A percentile compares a stretch with the other conserved stretches of the same genome.
These are phyloP conservation scores for Colletotrichum australisinense DNA, from an alignment of 2,329 filamentous ascomycete species.

Conservation along the genomic window DNA sequence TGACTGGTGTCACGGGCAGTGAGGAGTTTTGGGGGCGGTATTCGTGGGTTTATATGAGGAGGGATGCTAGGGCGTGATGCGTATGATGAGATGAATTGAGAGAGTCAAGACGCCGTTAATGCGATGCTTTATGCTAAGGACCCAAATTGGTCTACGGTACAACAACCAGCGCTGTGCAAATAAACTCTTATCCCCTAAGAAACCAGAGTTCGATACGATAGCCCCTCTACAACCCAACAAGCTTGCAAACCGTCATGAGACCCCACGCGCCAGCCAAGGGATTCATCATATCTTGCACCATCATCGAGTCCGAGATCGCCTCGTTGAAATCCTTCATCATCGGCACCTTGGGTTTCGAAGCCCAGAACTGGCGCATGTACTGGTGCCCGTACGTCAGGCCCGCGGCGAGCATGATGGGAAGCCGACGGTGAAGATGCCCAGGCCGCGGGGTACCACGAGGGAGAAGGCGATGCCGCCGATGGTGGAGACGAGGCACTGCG, in stretches of 20 bases:
- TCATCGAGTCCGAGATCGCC: conserved; percentile 41
- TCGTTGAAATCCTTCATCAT: conserved; percentile 44
- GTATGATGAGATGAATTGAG: not conserved
- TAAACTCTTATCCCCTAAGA: too few species aligned
- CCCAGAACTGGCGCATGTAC: conserved; percentile 45
- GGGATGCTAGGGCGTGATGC: conserved; percentile 33
- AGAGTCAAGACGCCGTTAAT: not conserved
- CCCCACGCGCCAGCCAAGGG: conserved; percentile 38
- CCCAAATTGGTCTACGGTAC: not conserved
- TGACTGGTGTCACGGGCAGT: conserved; percentile 26
- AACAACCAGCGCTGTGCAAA: not conserved
- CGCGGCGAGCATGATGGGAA: conserved; percentile 38
- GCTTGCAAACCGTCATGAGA: conserved; percentile 38
- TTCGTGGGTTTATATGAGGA: conserved; percentile 45
- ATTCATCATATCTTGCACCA: conserved; percentile 36
- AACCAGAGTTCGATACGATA: too few species aligned
- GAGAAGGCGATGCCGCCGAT: conserved; percentile 34
- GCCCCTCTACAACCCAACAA: conserved; percentile 31
- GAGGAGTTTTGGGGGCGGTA: conserved; percentile 38
- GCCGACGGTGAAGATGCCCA: conserved; percentile 21
- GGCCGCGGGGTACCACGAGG: conserved; percentile 30
- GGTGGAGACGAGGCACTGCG: conserved; percentile 38
- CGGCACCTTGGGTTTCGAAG: conserved; percentile 42
- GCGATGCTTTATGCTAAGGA: not conserved
- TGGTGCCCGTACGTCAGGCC: conserved; percentile 33